Conservation (phyloP, 2,329 filamentous ascomycete genomes). For the Scorias spongiosa region DNA sequence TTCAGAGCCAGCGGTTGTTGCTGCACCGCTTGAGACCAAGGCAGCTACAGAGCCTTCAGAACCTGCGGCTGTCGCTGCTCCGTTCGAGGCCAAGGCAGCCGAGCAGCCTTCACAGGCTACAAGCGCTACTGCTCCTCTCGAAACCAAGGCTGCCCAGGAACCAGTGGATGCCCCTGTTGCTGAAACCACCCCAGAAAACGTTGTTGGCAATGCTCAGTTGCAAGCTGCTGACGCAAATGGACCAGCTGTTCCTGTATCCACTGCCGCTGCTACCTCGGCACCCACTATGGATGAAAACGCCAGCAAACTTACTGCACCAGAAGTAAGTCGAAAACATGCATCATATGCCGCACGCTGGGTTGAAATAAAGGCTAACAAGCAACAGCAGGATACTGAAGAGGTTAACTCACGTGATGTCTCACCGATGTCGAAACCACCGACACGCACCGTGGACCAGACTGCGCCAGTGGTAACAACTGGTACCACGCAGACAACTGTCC, state of each 20-base stretch:
- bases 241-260: slow-evolving; percentile 18
- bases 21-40: too few species aligned
- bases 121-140: too few species aligned
- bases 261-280: slow-evolving; percentile 2
- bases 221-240: slow-evolving; percentile 22
- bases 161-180: too few species aligned
- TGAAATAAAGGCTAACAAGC: slow-evolving; percentile 4
- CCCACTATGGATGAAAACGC: neutral
- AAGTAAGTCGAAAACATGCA: slow-evolving; percentile 1
- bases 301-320: neutral
- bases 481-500: slow-evolving; percentile 15
- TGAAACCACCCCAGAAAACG: neutral
- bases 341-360: slow-evolving; percentile 5
- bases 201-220: slow-evolving; percentile 5
- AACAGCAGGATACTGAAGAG: slow-evolving; percentile 6
- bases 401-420: slow-evolving; percentile 26
- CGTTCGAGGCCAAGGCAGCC: too few species aligned
- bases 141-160: too few species aligned
- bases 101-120: too few species aligned
- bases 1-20: too few species aligned
- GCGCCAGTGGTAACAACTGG: slow-evolving; percentile 27
- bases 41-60: too few species aligned
- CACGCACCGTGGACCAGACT: slow-evolving; percentile 17
- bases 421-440: slow-evolving; percentile 25
- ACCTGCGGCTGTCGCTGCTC: too few species aligned